A percentile compares a stretch with the other conserved stretches of the same genome.
These are phyloP conservation scores for Eurotiales sp. DNA, from an alignment of 2,329 filamentous ascomycete genomes.

Conservation along the genomic window DNA sequence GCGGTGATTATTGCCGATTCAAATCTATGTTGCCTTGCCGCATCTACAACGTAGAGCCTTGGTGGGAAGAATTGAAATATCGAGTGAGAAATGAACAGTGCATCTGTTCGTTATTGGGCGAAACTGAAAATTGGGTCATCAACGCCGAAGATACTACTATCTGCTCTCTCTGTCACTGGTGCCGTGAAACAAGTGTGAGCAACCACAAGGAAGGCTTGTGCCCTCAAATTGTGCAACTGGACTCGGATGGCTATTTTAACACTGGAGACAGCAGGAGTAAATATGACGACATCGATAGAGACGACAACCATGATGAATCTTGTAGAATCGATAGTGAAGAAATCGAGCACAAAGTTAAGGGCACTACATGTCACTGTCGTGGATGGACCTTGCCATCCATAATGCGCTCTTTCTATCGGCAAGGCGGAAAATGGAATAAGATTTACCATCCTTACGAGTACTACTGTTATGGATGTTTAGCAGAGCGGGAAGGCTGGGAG, in stretches of 20 bases:
- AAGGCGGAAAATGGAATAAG: background rate
- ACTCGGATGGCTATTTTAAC: no score
- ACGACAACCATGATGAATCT: background rate
- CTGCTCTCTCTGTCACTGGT: background rate
- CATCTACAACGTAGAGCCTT: background rate
- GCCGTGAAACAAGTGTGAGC: background rate
- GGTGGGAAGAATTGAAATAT: conserved; percentile 9
- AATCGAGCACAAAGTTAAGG: no score
- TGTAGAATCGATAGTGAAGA: no score
- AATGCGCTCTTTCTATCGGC: background rate
- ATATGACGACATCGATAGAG: background rate
- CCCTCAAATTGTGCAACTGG: background rate
- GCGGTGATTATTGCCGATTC: background rate
- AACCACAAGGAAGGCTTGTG: background rate
- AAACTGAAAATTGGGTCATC: background rate
- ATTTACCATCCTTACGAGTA: background rate
- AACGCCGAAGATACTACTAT: background rate
- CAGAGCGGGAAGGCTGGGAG: background rate
- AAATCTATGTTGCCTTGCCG: background rate
- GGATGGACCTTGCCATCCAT: background rate
- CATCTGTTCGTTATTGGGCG: background rate
- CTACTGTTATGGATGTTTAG: background rate
- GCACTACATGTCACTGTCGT: background rate
- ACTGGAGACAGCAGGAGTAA: no score
- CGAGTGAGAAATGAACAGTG: background rate